Evolutionary conservation across 768 basidiomycete species (phyloP).

Genomic region (Phanerodontia chrysosporium): DNA sequence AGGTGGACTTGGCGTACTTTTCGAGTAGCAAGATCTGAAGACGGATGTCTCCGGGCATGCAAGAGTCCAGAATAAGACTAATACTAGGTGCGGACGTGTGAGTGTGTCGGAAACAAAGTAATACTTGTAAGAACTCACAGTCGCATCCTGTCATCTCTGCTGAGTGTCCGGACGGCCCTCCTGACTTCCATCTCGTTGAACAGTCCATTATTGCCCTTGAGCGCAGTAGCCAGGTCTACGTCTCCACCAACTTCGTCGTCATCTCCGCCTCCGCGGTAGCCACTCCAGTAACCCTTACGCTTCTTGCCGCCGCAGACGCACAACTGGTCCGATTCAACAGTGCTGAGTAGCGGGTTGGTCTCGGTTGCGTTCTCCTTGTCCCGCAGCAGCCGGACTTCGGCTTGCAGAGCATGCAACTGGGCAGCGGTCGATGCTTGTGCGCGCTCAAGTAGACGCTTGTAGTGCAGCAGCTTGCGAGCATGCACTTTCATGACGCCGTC

Average conservation of each 20-base stretch:
- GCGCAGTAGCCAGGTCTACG: conserved; percentile 45
- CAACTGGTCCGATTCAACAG: conserved; percentile 25
- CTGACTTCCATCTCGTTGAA: conserved; percentile 72
- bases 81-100: conserved; percentile 35
- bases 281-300: conserved; percentile 68
- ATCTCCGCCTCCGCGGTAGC: conserved; percentile 48
- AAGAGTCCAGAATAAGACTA: conserved; percentile 60
- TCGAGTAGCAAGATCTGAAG: conserved; percentile 81
- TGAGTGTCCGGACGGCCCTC: conserved; percentile 56
- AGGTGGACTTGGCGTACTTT: conserved; percentile 78
- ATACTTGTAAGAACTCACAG: conserved; percentile 46
- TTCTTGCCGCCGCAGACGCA: conserved; percentile 60
- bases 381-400: conserved; percentile 68
- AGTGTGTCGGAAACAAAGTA: conserved; percentile 8
- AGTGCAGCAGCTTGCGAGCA: conserved; percentile 57
- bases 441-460: conserved; percentile 77
- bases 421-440: conserved; percentile 76
- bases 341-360: conserved; percentile 7
- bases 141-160: conserved; percentile 66
- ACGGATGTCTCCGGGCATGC: conserved; percentile 80
- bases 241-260: conserved; percentile 44
- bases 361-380: conserved; percentile 26
- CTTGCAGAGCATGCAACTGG: conserved; percentile 82
- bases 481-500: conserved; percentile 39
- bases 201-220: conserved; percentile 45